Base-by-base conservation (phyloP, 2,329 filamentous ascomycete species). In the Arthrocladium fulminans region DNA sequence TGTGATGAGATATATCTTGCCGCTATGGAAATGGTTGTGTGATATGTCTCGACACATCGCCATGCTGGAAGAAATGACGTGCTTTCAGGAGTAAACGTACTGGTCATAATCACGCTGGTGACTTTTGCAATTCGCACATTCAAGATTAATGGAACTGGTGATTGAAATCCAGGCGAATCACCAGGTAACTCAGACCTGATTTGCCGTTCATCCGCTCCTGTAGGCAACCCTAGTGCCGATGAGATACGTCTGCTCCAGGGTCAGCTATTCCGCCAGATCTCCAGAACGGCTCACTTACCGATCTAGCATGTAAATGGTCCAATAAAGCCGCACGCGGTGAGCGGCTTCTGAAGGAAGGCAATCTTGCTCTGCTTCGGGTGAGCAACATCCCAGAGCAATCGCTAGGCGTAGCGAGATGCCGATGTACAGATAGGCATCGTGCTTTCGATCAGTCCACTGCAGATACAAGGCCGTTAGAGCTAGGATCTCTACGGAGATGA, bases 271-370 rank as follows among this genome's bases (percentile, higher is more conserved):
- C 55, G 54, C 10, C 57, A 49, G 7, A 54, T 9, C 29, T 9
- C 9, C 9, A 32, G 9, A 32, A 32, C n/a, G 29, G 29, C 9
- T 32, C 29, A 5, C 39, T 12, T 52, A 58, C 57, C 57, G 45
- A 17, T 58, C 57, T 5, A 59, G 47, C 57, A 59, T 59, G 15
- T 59, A 59, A 4, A 59, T 54, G 5, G 56, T 58, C 57, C 55
- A 59, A 55, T 55, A 59, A 10, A 59, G 45, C n/a, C 57, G 46
- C 22, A 58, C 38, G 23, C 56, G 41, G 32, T 58, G 57, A 19
- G 56, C 52, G 35, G 48, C 48, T 23, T 59, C 48, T 8, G 57
- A 58, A 1, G 57, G 57, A 17, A 58, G 50, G 13, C 56, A 57
- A 7, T 22, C 25, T 44, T 59, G 56, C 13, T 58, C 49, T 20